These are phyloP conservation scores for Cavenderia fasciculata DNA, from an alignment of 78 protist genomes.

Conservation along the genomic window DNA sequence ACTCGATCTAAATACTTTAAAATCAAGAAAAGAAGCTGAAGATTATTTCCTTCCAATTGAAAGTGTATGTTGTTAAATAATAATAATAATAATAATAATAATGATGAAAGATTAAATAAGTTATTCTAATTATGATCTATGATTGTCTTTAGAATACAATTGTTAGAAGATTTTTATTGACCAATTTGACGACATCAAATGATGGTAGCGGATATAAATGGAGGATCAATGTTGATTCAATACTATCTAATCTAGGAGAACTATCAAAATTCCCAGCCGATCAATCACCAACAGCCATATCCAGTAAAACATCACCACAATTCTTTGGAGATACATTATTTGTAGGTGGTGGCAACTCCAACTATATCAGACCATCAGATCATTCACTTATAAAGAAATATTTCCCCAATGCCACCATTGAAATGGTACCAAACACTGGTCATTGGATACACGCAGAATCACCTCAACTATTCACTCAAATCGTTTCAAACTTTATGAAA, in stretches of 20 bases:
- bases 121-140: too few relatives aligned
- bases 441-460: constrained; percentile 70
- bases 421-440: constrained; percentile 20
- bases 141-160: constrained; percentile 14
- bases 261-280: constrained; percentile 17
- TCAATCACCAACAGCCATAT: neutral
- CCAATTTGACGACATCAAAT: neutral
- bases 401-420: constrained; percentile 36
- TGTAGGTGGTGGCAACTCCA: constrained; percentile 42
- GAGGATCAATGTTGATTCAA: constrained; percentile 18
- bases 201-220: constrained; percentile 25
- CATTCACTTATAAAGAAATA: neutral
- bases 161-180: constrained; percentile 36
- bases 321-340: constrained; percentile 1
- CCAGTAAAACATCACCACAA: neutral
- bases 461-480: constrained; percentile 11
- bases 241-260: neutral
- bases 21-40: constrained; percentile 36
- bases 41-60: constrained; percentile 20
- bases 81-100: too few relatives aligned
- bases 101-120: too few relatives aligned
- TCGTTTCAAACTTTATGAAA: constrained; percentile 31
- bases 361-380: constrained; percentile 16
- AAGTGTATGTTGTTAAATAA: neutral
- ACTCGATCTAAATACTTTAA: neutral